Base-by-base conservation (phyloP, 2,329 filamentous ascomycete species). In the Alternaria atra region DNA sequence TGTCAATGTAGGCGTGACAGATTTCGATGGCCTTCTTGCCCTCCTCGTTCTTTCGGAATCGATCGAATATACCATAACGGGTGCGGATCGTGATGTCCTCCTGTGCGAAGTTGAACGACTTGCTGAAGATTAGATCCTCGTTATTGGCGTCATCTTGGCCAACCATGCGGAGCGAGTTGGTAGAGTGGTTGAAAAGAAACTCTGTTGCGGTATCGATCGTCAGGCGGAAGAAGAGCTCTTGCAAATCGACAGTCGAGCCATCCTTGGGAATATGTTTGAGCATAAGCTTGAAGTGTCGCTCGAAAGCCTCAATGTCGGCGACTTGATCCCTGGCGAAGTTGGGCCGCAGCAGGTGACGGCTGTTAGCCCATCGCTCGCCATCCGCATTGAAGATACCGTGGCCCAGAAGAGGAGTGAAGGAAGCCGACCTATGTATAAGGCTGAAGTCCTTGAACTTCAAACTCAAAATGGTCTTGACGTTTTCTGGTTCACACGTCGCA, bases 241-340 rank as follows among this genome's bases (percentile, higher is more conserved):
- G 77, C 5, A 80, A 57, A 58, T 80, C 77, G 23, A 79, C 67
- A 3, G 77, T 77, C 13, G 80, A 63, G 29, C 77, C 77, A 76
- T 47, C 88, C 83, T 58, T 86, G 79, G 88, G 87, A 8, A 92
- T 82, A 23, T 84, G 82, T n/a, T 82, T 79, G 27, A 91, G 80
- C 58, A 92, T 79, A 27, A 84, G 80, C 32, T 81, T 75, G 15
- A 90, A 81, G 77, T 91, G 88, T 3, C 74, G 77, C 67, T 91
- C 89, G 52, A 90, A 89, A 1, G 85, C 86, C 1, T 80, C 77
- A 6, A 87, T 72, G 68, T 87, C 83, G 5, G 81, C 82, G 9
- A 87, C 80, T 64, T 87, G 85, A 10, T 82, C 80, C 8, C 83
- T 77, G 1, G 78, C 80, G 65, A 87, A 87, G 61, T 85, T 84